phyloP scores from a whole-genome alignment of 345 rosid genomes.

The Corchorus capsularis region DNA sequence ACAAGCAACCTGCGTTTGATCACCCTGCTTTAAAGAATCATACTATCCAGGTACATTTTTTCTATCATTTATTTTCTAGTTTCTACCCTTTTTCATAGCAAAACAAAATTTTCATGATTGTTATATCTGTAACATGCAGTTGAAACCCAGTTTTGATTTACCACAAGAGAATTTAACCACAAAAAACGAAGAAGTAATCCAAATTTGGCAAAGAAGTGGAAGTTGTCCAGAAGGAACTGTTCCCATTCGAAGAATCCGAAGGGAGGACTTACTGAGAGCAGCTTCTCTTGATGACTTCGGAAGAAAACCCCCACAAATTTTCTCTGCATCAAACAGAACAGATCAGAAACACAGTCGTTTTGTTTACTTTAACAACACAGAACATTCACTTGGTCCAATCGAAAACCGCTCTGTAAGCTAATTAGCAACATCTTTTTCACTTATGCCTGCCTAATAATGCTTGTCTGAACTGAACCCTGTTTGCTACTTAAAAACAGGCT shows the following conservation, averaged over 20 bases:
- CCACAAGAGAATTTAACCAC: neutral
- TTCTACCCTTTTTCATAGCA: too few species aligned
- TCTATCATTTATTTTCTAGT: too few species aligned
- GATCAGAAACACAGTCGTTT: neutral
- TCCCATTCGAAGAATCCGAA: conserved; percentile 45
- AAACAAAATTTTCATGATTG: neutral
- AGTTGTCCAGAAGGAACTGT: conserved; percentile 49
- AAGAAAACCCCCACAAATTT: neutral
- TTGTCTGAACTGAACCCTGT: neutral
- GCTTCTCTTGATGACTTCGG: neutral
- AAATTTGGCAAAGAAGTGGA: conserved; percentile 51
- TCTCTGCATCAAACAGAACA: neutral
- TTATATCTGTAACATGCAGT: conserved; percentile 31
- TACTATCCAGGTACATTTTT: conserved; percentile 39
- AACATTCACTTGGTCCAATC: neutral
- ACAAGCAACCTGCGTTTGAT: conserved; percentile 58
- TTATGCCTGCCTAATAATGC: neutral
- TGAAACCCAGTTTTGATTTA: conserved; percentile 38
- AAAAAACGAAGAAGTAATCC: neutral
- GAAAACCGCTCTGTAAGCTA: conserved; percentile 39
- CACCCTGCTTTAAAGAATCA: conserved; percentile 47
- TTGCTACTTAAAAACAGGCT: conserved; percentile 28
- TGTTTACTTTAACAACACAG: neutral
- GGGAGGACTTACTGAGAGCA: conserved; percentile 41
- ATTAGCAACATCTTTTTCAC: neutral